phyloP scores from a whole-genome alignment of 1,284 basidiomycete genomes.

The Ganoderma resinaceum region DNA sequence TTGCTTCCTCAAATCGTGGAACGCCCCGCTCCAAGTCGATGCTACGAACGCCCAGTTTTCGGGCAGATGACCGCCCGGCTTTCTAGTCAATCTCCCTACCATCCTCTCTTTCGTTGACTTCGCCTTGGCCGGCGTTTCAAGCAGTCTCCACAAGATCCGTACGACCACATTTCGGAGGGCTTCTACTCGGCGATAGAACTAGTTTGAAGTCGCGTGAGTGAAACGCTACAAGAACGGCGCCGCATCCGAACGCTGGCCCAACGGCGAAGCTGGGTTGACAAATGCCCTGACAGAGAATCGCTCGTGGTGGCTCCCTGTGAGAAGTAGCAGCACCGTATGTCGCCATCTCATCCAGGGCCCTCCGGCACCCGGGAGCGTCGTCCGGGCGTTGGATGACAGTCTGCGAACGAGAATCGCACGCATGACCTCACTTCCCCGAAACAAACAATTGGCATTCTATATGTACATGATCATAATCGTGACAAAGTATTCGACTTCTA shows the following conservation, averaged over 20 bases:
- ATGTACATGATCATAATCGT: constrained; percentile 21
- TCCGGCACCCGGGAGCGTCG: constrained; percentile 19
- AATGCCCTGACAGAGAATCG: not conserved
- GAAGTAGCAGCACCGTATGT: constrained; percentile 2
- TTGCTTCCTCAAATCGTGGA: constrained; percentile 7
- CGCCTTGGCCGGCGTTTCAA: constrained; percentile 9
- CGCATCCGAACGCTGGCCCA: constrained; percentile 11
- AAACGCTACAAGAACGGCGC: constrained; percentile 9
- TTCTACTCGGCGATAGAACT: constrained; percentile 6
- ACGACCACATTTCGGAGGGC: constrained; percentile 10
- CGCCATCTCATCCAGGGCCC: constrained; percentile 17
- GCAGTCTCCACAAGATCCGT: constrained; percentile 19
- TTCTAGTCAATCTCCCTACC: not conserved
- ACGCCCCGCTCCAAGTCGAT: not conserved
- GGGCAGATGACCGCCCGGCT: not conserved
- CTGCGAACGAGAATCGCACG: constrained; percentile 13
- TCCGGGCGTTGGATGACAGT: constrained; percentile 17
- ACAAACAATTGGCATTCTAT: constrained; percentile 17
- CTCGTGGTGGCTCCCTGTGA: constrained; percentile 10
- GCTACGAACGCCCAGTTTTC: not conserved
- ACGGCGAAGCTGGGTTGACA: constrained; percentile 12
- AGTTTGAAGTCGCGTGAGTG: constrained; percentile 19
- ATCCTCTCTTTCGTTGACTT: not conserved
- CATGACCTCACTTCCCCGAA: constrained; percentile 20
- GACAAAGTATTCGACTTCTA: constrained; percentile 23